These are phyloP conservation scores for Mikania micrantha DNA, from an alignment of 129 eudicot genomes.

Conservation along the genomic window DNA sequence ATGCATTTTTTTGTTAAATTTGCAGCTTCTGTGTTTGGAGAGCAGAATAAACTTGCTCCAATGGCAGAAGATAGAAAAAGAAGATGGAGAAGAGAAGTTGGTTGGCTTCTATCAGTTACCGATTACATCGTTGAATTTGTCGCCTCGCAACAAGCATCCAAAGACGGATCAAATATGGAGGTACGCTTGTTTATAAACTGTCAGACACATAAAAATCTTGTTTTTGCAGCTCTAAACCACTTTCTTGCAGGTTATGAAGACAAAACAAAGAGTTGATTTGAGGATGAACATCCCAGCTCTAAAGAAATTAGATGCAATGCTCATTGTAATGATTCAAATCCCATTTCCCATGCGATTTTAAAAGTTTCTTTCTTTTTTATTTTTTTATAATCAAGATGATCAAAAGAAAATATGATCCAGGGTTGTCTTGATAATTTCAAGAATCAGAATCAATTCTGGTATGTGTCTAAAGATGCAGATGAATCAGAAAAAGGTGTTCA, in stretches of 20 bases:
- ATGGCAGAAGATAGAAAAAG: constrained; percentile 58
- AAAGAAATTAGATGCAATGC: constrained; percentile 77
- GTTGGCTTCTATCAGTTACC: constrained; percentile 77
- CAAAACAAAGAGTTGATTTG: constrained; percentile 71
- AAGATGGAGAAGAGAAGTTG: constrained; percentile 76
- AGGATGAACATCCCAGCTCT: constrained; percentile 70
- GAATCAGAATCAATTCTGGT: constrained; percentile 53
- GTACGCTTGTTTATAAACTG: constrained; percentile 17
- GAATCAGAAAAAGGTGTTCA: constrained; percentile 72
- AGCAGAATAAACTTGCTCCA: constrained; percentile 67
- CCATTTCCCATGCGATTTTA: constrained; percentile 3
- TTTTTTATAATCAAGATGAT: neutral
- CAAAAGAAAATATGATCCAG: constrained; percentile 35
- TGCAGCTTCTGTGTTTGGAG: constrained; percentile 84
- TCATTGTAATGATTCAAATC: constrained; percentile 47
- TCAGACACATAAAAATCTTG: too few relatives aligned
- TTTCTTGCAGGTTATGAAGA: constrained; percentile 55
- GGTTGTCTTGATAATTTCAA: constrained; percentile 61
- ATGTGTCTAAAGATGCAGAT: constrained; percentile 59
- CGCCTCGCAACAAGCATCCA: constrained; percentile 54
- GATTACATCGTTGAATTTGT: constrained; percentile 77
- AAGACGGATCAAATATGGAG: constrained; percentile 76
- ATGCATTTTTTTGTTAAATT: neutral
- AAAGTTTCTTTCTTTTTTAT: neutral
- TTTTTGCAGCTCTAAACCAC: neutral